These are phyloP conservation scores for Amauroascus verrucosus DNA, from an alignment of 2,329 filamentous ascomycete species.

Conservation along the genomic window DNA sequence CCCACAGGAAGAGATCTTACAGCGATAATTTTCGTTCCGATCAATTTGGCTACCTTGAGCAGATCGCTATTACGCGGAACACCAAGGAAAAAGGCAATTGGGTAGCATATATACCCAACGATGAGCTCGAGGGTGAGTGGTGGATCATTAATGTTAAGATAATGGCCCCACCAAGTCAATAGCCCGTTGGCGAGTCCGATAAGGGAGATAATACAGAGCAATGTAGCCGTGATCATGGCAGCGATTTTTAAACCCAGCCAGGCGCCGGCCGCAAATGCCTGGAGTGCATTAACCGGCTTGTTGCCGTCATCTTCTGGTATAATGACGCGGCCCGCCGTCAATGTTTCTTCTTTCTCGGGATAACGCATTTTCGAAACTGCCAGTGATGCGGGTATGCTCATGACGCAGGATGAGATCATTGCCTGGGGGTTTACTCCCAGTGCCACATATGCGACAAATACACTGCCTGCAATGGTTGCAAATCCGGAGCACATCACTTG, in stretches of 20 bases:
- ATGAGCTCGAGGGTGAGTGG: conserved; percentile 65
- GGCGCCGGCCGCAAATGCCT: conserved; percentile 74
- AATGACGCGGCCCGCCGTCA: conserved; percentile 71
- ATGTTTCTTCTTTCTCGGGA: conserved; percentile 75
- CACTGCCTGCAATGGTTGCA: conserved; percentile 81
- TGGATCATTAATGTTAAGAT: conserved; percentile 61
- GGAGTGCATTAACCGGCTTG: conserved; percentile 65
- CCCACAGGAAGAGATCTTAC: conserved; percentile 31
- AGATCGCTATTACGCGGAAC: conserved; percentile 57
- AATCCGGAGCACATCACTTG: conserved; percentile 90
- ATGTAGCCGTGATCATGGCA: conserved; percentile 66
- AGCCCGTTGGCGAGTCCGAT: conserved; percentile 65
- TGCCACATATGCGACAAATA: conserved; percentile 73
- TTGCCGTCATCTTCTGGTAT: conserved; percentile 63
- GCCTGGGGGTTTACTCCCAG: conserved; percentile 77
- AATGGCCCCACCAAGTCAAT: conserved; percentile 73
- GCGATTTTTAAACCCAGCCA: conserved; percentile 82
- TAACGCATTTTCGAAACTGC: conserved; percentile 83
- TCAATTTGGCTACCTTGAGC: conserved; percentile 63
- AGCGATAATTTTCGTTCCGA: conserved; percentile 74
- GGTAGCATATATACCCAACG: conserved; percentile 67
- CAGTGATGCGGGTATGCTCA: conserved; percentile 86
- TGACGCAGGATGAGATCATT: conserved; percentile 82
- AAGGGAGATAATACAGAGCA: conserved; percentile 75
- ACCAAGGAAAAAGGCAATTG: conserved; percentile 69